These are phyloP conservation scores for Centaurea solstitialis DNA, from an alignment of 129 eudicot species.

Conservation along the genomic window DNA sequence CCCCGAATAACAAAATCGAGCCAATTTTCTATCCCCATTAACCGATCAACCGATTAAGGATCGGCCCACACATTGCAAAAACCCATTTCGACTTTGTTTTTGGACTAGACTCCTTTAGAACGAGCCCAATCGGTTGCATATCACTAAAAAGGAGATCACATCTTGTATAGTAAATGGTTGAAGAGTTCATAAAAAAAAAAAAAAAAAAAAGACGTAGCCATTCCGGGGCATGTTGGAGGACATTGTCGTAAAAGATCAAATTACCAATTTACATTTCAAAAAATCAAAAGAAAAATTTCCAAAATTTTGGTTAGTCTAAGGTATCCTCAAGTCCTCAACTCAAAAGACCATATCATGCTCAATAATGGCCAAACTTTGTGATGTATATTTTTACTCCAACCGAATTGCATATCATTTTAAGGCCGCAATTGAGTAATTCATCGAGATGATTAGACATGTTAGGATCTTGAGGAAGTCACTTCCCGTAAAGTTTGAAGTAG, in stretches of 20 bases:
- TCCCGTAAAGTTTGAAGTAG: conserved; percentile 73
- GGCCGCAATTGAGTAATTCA: conserved; percentile 11
- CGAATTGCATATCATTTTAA: conserved; percentile 15
- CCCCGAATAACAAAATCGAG: too few relatives aligned
- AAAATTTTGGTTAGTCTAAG: neutral
- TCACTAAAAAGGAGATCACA: too few relatives aligned
- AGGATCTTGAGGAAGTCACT: conserved; percentile 26
- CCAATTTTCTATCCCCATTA: too few relatives aligned
- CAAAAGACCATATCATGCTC: conserved; percentile 19
- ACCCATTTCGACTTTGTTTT: too few relatives aligned
- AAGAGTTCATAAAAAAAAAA: neutral
- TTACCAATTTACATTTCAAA: conserved; percentile 21
- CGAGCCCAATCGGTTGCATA: too few relatives aligned
- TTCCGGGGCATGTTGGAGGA: neutral
- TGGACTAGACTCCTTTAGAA: too few relatives aligned
- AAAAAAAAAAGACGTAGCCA: neutral
- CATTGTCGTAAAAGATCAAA: neutral
- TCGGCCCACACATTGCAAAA: too few relatives aligned
- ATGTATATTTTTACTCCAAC: conserved; percentile 10
- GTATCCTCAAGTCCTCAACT: neutral
- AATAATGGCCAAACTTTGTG: conserved; percentile 11
- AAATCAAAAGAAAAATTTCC: neutral
- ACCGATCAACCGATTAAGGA: too few relatives aligned
- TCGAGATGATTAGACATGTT: neutral
- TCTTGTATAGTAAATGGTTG: neutral